phyloP scores from a whole-genome alignment of 495 filamentous ascomycete species.

The Pyrenopolyporus hunteri region DNA sequence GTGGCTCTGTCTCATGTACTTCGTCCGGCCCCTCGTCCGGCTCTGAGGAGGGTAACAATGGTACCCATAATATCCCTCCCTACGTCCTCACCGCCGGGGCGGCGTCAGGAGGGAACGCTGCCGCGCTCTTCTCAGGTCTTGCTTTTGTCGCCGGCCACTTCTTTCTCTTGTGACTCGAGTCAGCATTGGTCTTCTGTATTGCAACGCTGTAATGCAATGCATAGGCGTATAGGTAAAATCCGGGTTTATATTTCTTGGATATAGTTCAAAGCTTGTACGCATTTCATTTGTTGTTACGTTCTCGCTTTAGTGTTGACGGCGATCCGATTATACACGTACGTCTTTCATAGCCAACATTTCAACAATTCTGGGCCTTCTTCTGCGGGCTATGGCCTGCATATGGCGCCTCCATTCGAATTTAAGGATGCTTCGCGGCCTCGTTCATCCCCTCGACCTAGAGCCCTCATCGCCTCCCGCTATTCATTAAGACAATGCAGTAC shows the following conservation, averaged over 20 bases:
- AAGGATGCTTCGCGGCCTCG: too few relatives aligned
- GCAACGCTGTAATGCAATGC: not conserved
- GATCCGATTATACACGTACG: too few relatives aligned
- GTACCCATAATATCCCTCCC: slow-evolving; percentile 9
- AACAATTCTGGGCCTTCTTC: too few relatives aligned
- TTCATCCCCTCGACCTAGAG: too few relatives aligned
- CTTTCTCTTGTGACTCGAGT: slow-evolving; percentile 32
- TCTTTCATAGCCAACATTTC: too few relatives aligned
- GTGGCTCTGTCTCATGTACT: not conserved
- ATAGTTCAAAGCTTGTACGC: slow-evolving; percentile 22
- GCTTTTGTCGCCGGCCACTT: slow-evolving; percentile 38
- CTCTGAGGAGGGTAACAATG: slow-evolving; percentile 20
- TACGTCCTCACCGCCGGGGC: slow-evolving; percentile 37
- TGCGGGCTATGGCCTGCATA: too few relatives aligned
- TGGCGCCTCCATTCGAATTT: too few relatives aligned
- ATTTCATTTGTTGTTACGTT: not conserved
- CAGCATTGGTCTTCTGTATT: not conserved
- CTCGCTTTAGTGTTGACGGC: too few relatives aligned
- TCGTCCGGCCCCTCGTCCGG: slow-evolving; percentile 1
- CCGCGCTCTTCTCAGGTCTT: slow-evolving; percentile 35
- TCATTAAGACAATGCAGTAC: slow-evolving; percentile 78
- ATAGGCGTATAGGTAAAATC: not conserved
- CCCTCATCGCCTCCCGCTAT: too few relatives aligned
- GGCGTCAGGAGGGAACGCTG: slow-evolving; percentile 29
- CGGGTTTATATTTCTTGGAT: slow-evolving; percentile 20